Evolutionary conservation across 345 rosid species (phyloP), one percentile per base, ranked within the genome.

Genomic region (Abelmoschus esculentus): DNA sequence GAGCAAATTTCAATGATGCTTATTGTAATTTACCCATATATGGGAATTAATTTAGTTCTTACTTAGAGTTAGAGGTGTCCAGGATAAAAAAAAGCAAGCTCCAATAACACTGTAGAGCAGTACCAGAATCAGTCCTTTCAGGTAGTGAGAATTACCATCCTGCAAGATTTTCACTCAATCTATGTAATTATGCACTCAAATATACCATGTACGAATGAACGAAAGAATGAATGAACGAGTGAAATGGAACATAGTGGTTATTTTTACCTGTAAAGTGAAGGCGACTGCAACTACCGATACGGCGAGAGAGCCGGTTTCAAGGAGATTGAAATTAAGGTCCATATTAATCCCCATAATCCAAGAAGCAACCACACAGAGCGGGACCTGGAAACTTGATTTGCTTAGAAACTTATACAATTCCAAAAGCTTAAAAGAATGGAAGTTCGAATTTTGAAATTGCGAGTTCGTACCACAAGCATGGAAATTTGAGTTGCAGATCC

Each of bases 121-220:
- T 53, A 87, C 58, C 26, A 89, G 86, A 70, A 86, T 76, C 66
- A 90, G 62, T 53, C 98, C 97, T 77, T 93, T 93, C 84, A 93
- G 57, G 87, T 93, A 91, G 76, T 93, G 95, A 64, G 98, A 91
- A 55, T 88, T 91, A 7, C 97, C 97, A 80, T 91, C 98, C 97
- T 93, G 32, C 73, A 44, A 42, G n/a, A 49, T 28, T 56, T 36
- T 22, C 22, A 11, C 60, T 49, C 47, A 26, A 53, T 7, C 32
- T 31, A 3, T n/a, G 67, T 63, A 63, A 11, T 63, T 40, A 62
- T 18, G 14, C 17, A 62, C 3, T 29, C 32, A 29, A 29, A 29
- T 29, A 3, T 29, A 29, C 3, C 32, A 3, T 29, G 32, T 29
- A 29, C 32, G 32, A 2, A 29, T 3, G 31, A 28, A 28, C 31